Conservation (phyloP, 139 green algal species). For the Asterochloris erici region DNA sequence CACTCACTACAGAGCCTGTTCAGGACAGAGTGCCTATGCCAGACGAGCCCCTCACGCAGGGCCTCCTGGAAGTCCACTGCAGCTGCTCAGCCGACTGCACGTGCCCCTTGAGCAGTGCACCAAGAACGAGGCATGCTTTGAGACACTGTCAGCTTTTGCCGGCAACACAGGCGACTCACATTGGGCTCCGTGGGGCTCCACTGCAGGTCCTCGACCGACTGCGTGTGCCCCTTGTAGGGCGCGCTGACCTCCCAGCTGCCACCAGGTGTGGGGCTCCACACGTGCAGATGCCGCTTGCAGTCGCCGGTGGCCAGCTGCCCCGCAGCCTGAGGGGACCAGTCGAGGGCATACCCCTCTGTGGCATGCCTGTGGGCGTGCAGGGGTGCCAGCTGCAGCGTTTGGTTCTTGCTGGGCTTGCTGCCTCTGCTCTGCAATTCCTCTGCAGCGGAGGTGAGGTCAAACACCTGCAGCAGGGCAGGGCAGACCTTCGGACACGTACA, state of each 20-base stretch:
- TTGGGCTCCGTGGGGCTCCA: conserved; percentile 90
- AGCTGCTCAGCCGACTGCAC: too few relatives aligned
- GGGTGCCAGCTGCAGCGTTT: conserved; percentile 2
- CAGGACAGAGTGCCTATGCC: too few relatives aligned
- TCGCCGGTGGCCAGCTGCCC: conserved; percentile 74
- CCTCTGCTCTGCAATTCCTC: conserved; percentile 50
- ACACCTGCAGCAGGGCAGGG: conserved; percentile 45
- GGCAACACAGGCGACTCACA: conserved; percentile 10
- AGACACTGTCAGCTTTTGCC: background rate
- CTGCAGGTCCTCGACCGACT: conserved; percentile 90
- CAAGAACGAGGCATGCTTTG: too few relatives aligned
- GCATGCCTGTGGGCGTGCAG: conserved; percentile 18
- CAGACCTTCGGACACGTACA: too few relatives aligned
- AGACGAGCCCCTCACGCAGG: too few relatives aligned
- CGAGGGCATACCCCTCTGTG: conserved; percentile 86
- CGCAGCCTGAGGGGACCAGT: conserved; percentile 68
- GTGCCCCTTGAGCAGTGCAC: too few relatives aligned
- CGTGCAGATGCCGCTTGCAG: conserved; percentile 60
- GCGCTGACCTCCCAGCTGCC: conserved; percentile 64
- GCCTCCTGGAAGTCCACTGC: too few relatives aligned
- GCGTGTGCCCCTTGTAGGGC: conserved; percentile 53
- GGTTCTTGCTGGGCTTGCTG: conserved; percentile 11
- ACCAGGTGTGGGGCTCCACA: conserved; percentile 81
- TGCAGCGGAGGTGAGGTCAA: conserved; percentile 58
- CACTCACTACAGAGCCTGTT: too few relatives aligned